Evolutionary conservation across 257 asterid genomes (phyloP).

Genomic region (Paulownia fortunei): DNA sequence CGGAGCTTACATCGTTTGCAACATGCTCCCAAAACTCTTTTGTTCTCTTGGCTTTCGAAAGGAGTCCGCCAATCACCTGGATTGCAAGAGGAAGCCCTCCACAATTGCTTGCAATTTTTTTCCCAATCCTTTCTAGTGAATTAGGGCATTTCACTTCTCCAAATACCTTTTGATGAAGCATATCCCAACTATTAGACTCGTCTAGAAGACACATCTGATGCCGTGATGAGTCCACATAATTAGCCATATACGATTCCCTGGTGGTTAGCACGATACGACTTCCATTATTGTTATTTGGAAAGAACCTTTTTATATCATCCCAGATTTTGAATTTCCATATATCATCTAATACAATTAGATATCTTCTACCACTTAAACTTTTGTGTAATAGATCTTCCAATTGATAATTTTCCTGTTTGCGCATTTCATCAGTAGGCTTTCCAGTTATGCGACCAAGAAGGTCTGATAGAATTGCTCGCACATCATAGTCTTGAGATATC

Average conservation of each 20-base stretch:
- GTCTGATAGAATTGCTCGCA: neutral
- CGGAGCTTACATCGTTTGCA: conserved; percentile 2
- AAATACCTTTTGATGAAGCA: conserved; percentile 36
- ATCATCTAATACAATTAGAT: conserved; percentile 19
- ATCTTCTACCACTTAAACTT: neutral
- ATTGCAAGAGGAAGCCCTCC: conserved; percentile 36
- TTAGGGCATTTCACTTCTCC: conserved; percentile 18
- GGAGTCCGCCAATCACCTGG: conserved; percentile 24
- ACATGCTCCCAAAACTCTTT: conserved; percentile 17
- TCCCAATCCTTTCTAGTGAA: conserved; percentile 20
- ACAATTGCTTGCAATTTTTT: conserved; percentile 11
- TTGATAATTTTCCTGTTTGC: neutral
- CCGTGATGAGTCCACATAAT: neutral
- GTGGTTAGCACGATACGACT: conserved; percentile 33
- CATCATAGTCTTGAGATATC: conserved; percentile 16
- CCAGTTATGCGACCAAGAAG: neutral
- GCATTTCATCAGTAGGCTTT: neutral
- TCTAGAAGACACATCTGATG: conserved; percentile 25
- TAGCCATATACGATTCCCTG: conserved; percentile 12
- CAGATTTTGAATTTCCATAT: neutral
- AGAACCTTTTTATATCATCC: neutral
- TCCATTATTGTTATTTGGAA: conserved; percentile 3
- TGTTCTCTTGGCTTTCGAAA: neutral
- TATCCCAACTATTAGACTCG: conserved; percentile 16
- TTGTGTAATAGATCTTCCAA: no score